Evolutionary conservation across 805 yeast species (phyloP).

Genomic region (Barnettozyma botsteinii): DNA sequence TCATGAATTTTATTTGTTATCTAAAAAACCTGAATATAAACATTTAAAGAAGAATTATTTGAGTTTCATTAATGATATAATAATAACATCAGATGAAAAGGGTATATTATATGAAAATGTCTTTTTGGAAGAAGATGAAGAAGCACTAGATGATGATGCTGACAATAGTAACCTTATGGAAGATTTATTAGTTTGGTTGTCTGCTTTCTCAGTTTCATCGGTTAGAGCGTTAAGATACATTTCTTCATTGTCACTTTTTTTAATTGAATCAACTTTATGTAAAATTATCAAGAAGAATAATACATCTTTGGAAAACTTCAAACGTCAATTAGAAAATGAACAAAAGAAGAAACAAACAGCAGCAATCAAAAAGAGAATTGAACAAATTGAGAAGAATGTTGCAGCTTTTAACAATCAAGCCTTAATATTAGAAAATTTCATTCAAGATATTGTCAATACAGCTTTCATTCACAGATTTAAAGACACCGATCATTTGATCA

Average conservation of each 20-base stretch:
- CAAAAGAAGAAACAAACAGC: constrained; percentile 30
- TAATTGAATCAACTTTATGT: constrained; percentile 58
- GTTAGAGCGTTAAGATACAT: constrained; percentile 67
- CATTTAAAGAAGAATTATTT: constrained; percentile 49
- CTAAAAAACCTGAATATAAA: constrained; percentile 41
- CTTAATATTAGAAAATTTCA: constrained; percentile 46
- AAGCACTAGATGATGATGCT: constrained; percentile 31
- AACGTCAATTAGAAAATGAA: constrained; percentile 33
- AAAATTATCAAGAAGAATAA: constrained; percentile 35
- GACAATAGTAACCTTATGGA: constrained; percentile 37
- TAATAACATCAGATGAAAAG: constrained; percentile 51
- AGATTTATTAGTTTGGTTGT: constrained; percentile 67
- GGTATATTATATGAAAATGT: constrained; percentile 46
- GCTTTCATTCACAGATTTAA: constrained; percentile 73
- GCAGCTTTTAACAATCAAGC: constrained; percentile 42
- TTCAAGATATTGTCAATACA: constrained; percentile 60
- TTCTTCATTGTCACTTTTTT: constrained; percentile 53
- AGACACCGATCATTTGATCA: constrained; percentile 67
- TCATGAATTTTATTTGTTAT: constrained; percentile 65
- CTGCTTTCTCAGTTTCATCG: constrained; percentile 62
- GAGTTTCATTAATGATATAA: constrained; percentile 49
- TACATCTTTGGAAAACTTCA: constrained; percentile 32
- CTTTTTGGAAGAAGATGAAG: constrained; percentile 27
- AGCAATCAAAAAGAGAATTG: constrained; percentile 37
- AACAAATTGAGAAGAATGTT: constrained; percentile 39